Conservation (phyloP, 1,284 basidiomycete genomes). For the Apiotrichum gamsii region DNA sequence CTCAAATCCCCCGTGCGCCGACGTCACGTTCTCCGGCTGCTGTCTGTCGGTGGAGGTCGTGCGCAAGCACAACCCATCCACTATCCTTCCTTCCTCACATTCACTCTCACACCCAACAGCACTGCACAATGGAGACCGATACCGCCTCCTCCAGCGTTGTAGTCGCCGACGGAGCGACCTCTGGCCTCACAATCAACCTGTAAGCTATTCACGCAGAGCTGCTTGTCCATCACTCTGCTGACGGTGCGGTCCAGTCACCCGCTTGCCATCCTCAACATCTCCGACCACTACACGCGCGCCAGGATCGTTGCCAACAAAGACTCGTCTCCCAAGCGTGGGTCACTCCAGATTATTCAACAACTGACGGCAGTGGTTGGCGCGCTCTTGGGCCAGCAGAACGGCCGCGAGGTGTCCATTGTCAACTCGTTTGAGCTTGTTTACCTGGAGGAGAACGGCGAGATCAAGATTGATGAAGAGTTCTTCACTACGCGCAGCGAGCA, state of each 20-base stretch:
- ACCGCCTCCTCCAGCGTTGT: neutral
- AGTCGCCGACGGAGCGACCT: slow-evolving; percentile 19
- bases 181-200: slow-evolving; percentile 43
- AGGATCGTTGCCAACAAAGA: neutral
- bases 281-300: slow-evolving; percentile 88
- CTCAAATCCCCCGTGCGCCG: neutral
- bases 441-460: slow-evolving; percentile 11
- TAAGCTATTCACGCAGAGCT: slow-evolving; percentile 1
- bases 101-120: neutral
- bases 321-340: slow-evolving; percentile 8
- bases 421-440: slow-evolving; percentile 86
- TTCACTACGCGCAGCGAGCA: slow-evolving; percentile 77
- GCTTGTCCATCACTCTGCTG: neutral
- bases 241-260: slow-evolving; percentile 63
- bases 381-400: slow-evolving; percentile 87
- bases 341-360: too few species aligned
- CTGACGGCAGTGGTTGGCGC: slow-evolving; percentile 70
- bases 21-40: too few species aligned
- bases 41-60: too few species aligned
- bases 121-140: neutral
- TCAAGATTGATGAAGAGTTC: slow-evolving; percentile 66
- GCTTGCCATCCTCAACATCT: slow-evolving; percentile 91
- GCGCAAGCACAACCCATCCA: too few species aligned
- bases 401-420: slow-evolving; percentile 89
- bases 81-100: neutral